These are phyloP conservation scores for Trametes hirsuta DNA, from an alignment of 1,284 basidiomycete genomes.

Conservation along the genomic window DNA sequence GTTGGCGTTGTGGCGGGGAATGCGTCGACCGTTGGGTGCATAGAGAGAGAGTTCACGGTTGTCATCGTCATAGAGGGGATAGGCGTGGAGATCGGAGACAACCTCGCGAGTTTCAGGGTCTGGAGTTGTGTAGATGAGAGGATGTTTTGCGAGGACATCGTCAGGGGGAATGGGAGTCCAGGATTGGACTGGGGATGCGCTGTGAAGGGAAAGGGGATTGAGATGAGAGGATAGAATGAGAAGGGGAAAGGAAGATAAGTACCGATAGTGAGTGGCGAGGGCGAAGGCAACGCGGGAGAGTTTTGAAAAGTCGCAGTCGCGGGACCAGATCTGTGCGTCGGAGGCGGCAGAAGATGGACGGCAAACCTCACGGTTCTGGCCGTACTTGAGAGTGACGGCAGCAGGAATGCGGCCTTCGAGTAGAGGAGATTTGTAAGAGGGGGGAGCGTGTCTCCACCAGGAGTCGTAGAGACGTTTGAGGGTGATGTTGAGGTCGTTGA, in stretches of 20 bases:
- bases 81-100: too few relatives aligned
- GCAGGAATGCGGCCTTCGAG: background rate
- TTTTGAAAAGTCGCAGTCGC: background rate
- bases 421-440: background rate
- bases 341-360: background rate
- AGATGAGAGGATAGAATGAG: background rate
- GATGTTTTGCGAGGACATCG: too few relatives aligned
- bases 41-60: too few relatives aligned
- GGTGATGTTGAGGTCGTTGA: background rate
- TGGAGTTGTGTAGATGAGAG: too few relatives aligned
- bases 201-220: too few relatives aligned
- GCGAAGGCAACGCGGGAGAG: background rate
- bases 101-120: too few relatives aligned
- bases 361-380: constrained; percentile 1
- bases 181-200: too few relatives aligned
- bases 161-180: too few relatives aligned
- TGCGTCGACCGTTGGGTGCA: too few relatives aligned
- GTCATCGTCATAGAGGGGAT: too few relatives aligned
- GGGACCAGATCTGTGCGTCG: background rate
- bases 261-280: constrained; percentile 1
- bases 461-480: background rate
- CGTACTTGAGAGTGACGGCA: background rate
- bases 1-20: too few relatives aligned
- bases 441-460: background rate
- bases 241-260: background rate